Conservation (phyloP, 768 basidiomycete species). For the Termitomyces sp. region DNA sequence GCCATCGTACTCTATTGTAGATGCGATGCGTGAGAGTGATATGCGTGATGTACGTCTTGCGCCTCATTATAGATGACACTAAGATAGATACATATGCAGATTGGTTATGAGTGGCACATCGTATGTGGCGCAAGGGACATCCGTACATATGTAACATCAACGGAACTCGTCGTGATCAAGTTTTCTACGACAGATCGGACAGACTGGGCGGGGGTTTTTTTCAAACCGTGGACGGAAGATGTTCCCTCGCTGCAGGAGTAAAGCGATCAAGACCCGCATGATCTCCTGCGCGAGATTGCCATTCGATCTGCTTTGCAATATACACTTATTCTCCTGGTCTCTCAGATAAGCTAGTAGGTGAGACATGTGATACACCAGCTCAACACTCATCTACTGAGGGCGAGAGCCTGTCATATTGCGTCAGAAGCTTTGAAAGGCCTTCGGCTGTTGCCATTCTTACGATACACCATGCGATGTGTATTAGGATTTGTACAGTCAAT, state of each 20-base stretch:
- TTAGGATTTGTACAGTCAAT: not conserved
- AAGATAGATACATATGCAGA: not conserved
- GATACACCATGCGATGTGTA: not conserved
- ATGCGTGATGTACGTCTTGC: slow-evolving; percentile 47
- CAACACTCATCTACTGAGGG: slow-evolving; percentile 26
- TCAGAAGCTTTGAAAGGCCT: not conserved
- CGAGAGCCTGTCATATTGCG: not conserved
- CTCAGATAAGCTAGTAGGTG: slow-evolving; percentile 51
- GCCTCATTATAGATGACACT: not conserved
- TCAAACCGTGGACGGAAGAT: not conserved
- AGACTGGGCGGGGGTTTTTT: slow-evolving; percentile 52
- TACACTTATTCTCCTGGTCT: slow-evolving; percentile 22
- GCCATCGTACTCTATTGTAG: slow-evolving; percentile 47
- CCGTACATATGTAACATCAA: slow-evolving; percentile 61
- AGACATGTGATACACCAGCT: slow-evolving; percentile 17
- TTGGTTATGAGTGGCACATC: slow-evolving; percentile 46
- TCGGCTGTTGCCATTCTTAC: not conserved
- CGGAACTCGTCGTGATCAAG: slow-evolving; percentile 29
- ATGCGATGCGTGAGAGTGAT: slow-evolving; percentile 52
- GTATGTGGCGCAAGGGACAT: slow-evolving; percentile 66
- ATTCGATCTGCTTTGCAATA: slow-evolving; percentile 10
- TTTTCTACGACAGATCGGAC: slow-evolving; percentile 70
- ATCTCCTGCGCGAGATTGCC: not conserved
- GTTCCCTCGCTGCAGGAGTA: not conserved
- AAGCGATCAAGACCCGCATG: not conserved